Evolutionary conservation across 2,329 filamentous ascomycete genomes (phyloP).

Genomic region (Rhynchosporium graminicola): DNA sequence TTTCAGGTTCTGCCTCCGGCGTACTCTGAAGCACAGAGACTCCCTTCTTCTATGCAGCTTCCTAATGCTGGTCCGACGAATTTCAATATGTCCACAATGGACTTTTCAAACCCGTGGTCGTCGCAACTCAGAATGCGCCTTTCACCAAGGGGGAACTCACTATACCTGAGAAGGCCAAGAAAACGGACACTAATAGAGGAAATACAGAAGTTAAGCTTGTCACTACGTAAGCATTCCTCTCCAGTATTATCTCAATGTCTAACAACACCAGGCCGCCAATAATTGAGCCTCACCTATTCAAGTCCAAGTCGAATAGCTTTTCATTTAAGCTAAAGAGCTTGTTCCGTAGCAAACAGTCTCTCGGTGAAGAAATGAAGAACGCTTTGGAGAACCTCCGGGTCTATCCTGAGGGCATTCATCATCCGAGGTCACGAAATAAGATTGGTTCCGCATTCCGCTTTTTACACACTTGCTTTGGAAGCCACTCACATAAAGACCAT

Average conservation of each 20-base stretch:
- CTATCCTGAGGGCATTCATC: slow-evolving; percentile 32
- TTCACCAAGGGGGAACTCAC: neutral
- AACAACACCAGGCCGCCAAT: slow-evolving; percentile 23
- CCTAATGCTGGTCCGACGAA: neutral
- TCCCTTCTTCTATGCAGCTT: neutral
- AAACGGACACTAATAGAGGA: slow-evolving; percentile 8
- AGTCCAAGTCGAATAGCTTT: slow-evolving; percentile 27
- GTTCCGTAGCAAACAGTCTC: slow-evolving; percentile 36
- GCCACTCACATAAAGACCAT: slow-evolving; percentile 37
- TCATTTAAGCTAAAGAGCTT: slow-evolving; percentile 33
- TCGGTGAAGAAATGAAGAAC: slow-evolving; percentile 35
- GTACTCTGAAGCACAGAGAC: slow-evolving; percentile 17
- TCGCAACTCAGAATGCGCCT: neutral
- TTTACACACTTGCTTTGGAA: slow-evolving; percentile 38
- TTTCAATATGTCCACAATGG: too few relatives aligned
- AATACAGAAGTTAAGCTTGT: slow-evolving; percentile 11
- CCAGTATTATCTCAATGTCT: slow-evolving; percentile 9
- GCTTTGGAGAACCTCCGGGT: slow-evolving; percentile 28
- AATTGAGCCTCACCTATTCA: slow-evolving; percentile 31
- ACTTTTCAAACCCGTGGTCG: neutral
- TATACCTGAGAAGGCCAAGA: slow-evolving; percentile 14
- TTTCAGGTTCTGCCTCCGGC: slow-evolving; percentile 16
- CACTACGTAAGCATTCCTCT: slow-evolving; percentile 12
- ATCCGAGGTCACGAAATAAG: slow-evolving; percentile 24
- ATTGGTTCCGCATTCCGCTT: slow-evolving; percentile 34